Evolutionary conservation across 2,329 filamentous ascomycete species (phyloP), one percentile per base, ranked within the genome.

Genomic region (Aureobasidium melanogenum): DNA sequence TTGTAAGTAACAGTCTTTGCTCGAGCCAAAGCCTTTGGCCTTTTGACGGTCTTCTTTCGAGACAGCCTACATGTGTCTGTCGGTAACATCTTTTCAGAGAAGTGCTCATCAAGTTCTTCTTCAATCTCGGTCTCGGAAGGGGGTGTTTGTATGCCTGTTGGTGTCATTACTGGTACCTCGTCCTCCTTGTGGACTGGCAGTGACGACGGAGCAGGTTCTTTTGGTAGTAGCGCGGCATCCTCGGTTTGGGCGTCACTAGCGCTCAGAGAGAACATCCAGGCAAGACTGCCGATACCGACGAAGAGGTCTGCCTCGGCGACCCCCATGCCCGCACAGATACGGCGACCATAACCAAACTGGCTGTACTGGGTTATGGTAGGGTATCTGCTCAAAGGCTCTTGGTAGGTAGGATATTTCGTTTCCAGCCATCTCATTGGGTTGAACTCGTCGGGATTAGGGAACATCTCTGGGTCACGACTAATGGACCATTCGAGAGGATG

Each of bases 191-290:
- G 41, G 9, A 56, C 14, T 22, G 52, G 52, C 8, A 56, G 30
- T 24, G 43, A 39, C 8, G 55, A 58, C 17, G 41, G 41, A 4
- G 30, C 17, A 15, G 55, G 43, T 8, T 28, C 55, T 22, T 38
- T 39, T 2, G 22, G 19, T 14, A 34, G 3, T 9, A 39, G 19
- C 17, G 50, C 38, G 5, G 55, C 34, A 12, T 22, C 50, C 39
- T 32, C 39, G 14, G 19, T 8, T 12, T 51, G 36, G 5, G 60
- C 56, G 15, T 63, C 64, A 39, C 66, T 63, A 48, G 65, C 69
- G 58, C 50, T 67, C 55, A 78, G 75, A 50, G 75, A 71, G 68
- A 78, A 79, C 34, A 78, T 64, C 76, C 77, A 79, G 0, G 76
- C 77, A 26, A 78, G 72, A 34, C 72, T 73, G 15, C 76, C 77